Evolutionary conservation across 2,329 filamentous ascomycete genomes (phyloP), one percentile per base, ranked within the genome.

Genomic region (Xylariaceae sp.): DNA sequence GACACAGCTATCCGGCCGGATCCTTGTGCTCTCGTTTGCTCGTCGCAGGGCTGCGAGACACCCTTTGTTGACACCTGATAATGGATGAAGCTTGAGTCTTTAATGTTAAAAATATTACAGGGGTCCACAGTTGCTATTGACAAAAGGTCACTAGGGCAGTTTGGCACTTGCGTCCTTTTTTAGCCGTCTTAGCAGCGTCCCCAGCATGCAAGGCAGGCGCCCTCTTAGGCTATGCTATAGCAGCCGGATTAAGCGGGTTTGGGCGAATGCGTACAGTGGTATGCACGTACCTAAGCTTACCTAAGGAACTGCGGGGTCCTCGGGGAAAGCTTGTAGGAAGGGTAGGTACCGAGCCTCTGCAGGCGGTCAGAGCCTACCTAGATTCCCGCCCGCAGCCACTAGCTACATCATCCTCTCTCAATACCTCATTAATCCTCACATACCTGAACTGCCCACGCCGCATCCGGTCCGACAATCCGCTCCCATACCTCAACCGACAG

Each of bases 81-180:
- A 18, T 15, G 33, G 32, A n/a, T 42, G 13, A 29, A 37, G 10
- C 24, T 20, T 29, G 23, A 24, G 21, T 41, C 40, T 27, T 20
- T 16, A 27, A 21, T 16, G 29, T 11, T 23, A 47, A 60, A 56
- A 60, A 51, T 53, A 50, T 51, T 51, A 53, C 52, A 54, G 52
- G 47, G 55, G 51, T 58, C 6, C n/a, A 16, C 30, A 39, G 54
- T 58, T 60, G 54, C 49, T 59, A 53, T 26, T 23, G 50, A 40
- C n/a, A 23, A 30, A 39, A 45, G 11, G 40, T 30, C n/a, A 20
- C 16, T 11, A 11, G 29, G 50, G 35, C 21, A 26, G 13, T 29
- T 26, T 35, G 11, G 2, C 8, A 6, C 26, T 32, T n/a, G n/a
- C n/a, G 27, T 11, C 27, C 16, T 16, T 32, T 32, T 6, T 23